Percentiles rank a stretch among this genome's conserved stretches.
These are phyloP conservation scores for Mycothermus thermophilus DNA, from an alignment of 495 filamentous ascomycete genomes.

Conservation along the genomic window DNA sequence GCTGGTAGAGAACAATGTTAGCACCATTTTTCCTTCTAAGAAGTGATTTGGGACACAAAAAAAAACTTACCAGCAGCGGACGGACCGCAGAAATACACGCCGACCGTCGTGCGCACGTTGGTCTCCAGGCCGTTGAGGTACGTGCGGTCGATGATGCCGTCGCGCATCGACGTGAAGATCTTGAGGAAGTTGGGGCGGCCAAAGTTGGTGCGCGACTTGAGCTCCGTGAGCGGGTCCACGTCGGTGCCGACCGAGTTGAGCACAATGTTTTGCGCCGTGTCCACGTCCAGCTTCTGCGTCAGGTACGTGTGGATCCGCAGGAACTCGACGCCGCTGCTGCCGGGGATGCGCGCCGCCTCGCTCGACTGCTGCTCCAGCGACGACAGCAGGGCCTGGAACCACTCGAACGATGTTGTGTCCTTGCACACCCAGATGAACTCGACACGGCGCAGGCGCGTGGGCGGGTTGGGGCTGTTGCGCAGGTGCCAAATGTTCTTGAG, in stretches of 20 bases:
- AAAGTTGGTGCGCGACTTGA: slow-evolving; percentile 84
- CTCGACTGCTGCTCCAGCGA: slow-evolving; percentile 81
- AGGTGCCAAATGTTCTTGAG: slow-evolving; percentile 98
- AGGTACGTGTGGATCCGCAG: slow-evolving; percentile 96
- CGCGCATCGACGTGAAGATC: slow-evolving; percentile 72
- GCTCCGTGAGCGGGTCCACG: slow-evolving; percentile 81
- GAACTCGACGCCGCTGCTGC: slow-evolving; percentile 63
- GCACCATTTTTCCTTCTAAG: slow-evolving; percentile 2
- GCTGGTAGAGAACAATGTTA: slow-evolving; percentile 42
- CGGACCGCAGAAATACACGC: slow-evolving; percentile 92
- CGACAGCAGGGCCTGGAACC: slow-evolving; percentile 90
- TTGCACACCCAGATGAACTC: slow-evolving; percentile 99
- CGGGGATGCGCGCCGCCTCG: slow-evolving; percentile 46
- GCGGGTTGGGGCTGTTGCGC: slow-evolving; percentile 71
- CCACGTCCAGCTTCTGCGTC: slow-evolving; percentile 79
- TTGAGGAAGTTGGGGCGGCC: slow-evolving; percentile 81
- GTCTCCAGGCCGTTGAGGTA: slow-evolving; percentile 74
- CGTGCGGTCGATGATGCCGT: slow-evolving; percentile 69
- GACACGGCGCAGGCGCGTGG: slow-evolving; percentile 76
- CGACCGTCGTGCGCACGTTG: slow-evolving; percentile 64
- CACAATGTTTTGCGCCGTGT: slow-evolving; percentile 92
- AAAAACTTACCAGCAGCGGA: slow-evolving; percentile 33
- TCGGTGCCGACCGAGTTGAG: slow-evolving; percentile 82
- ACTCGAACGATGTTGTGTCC: slow-evolving; percentile 92
- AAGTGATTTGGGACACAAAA: not conserved